A percentile compares a stretch with the other conserved stretches of the same genome.
Conservation (phyloP, 1,284 basidiomycete species). For the Sphaerobolus stellatus region DNA sequence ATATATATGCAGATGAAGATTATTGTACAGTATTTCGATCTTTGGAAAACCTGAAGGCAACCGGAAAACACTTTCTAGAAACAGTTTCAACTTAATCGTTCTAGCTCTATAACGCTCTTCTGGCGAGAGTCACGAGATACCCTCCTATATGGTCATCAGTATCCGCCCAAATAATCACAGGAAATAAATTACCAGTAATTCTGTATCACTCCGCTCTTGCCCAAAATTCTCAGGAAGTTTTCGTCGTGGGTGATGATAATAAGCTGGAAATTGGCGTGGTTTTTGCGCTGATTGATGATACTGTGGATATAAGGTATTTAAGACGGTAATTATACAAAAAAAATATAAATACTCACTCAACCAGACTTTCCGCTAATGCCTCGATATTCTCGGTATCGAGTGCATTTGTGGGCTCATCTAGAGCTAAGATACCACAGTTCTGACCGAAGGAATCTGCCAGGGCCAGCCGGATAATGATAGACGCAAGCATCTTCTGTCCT, state of each 20-base stretch:
- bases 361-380: constrained; percentile 86
- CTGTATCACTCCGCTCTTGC: constrained; percentile 85
- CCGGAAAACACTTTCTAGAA: neutral
- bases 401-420: constrained; percentile 98
- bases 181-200: constrained; percentile 72
- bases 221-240: constrained; percentile 79
- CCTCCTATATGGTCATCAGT: constrained; percentile 40
- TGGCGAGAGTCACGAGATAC: constrained; percentile 61
- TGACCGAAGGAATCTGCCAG: constrained; percentile 96
- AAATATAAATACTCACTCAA: constrained; percentile 66
- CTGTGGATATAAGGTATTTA: constrained; percentile 39
- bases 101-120: constrained; percentile 70
- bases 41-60: neutral
- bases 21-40: too few species aligned
- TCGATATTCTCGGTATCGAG: constrained; percentile 96
- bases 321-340: constrained; percentile 6
- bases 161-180: neutral
- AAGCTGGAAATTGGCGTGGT: constrained; percentile 92
- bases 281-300: constrained; percentile 89
- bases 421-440: constrained; percentile 95
- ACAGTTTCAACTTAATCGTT: constrained; percentile 26
- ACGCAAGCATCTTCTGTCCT: constrained; percentile 98
- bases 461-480: constrained; percentile 98
- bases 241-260: constrained; percentile 98
- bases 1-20: too few species aligned